phyloP scores from a whole-genome alignment of 2,329 filamentous ascomycete species.

The Orbilia javanica region DNA sequence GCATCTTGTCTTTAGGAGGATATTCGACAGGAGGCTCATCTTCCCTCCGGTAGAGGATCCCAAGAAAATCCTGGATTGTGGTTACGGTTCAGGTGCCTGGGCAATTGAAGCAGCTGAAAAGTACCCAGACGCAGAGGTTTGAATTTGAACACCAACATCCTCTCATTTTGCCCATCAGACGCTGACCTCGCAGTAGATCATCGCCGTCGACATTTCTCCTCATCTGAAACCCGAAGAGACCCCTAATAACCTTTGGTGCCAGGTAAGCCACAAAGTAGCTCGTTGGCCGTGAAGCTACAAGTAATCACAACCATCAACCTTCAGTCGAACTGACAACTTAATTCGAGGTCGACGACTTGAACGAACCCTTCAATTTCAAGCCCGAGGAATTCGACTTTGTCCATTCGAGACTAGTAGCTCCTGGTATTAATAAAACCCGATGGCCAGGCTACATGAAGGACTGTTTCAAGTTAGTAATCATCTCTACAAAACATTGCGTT shows the following conservation, averaged over 20 bases:
- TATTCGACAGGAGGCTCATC: slow-evolving; percentile 77
- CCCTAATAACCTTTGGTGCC: slow-evolving; percentile 77
- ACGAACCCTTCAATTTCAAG: slow-evolving; percentile 78
- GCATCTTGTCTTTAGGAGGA: slow-evolving; percentile 73
- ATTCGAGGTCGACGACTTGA: slow-evolving; percentile 80
- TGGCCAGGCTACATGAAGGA: slow-evolving; percentile 84
- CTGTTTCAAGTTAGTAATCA: slow-evolving; percentile 69
- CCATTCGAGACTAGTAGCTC: slow-evolving; percentile 75
- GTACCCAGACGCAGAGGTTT: slow-evolving; percentile 75
- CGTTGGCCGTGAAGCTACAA: slow-evolving; percentile 6
- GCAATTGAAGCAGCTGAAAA: slow-evolving; percentile 76
- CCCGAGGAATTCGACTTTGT: slow-evolving; percentile 83
- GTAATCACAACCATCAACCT: neutral
- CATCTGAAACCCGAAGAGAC: slow-evolving; percentile 75
- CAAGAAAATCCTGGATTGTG: slow-evolving; percentile 77
- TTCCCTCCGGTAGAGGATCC: slow-evolving; percentile 75
- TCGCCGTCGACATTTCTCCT: slow-evolving; percentile 79
- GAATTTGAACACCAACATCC: slow-evolving; percentile 62
- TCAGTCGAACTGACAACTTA: slow-evolving; percentile 62
- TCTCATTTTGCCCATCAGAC: slow-evolving; percentile 49
- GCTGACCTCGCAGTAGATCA: slow-evolving; percentile 69
- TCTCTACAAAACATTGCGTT: neutral
- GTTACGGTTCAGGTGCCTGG: slow-evolving; percentile 79
- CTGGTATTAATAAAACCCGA: slow-evolving; percentile 77
- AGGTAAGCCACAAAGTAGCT: slow-evolving; percentile 66